Conservation (phyloP, 2,329 filamentous ascomycete genomes). For the Penicillium sp. region DNA sequence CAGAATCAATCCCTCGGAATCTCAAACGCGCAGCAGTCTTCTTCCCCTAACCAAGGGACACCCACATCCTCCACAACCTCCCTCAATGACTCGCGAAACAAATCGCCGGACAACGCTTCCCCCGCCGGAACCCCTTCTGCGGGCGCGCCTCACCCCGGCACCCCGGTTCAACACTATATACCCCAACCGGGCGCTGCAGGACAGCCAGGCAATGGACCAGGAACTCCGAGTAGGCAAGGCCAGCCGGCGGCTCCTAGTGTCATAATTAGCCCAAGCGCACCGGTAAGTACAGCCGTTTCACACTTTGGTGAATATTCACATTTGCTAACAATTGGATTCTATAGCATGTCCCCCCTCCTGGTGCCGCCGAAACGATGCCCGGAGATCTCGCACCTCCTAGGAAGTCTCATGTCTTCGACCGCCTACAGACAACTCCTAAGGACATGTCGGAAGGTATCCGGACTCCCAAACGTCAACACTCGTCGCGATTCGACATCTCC, state of each 20-base stretch:
- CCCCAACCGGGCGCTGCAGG: constrained; percentile 29
- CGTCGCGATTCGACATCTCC: constrained; percentile 94
- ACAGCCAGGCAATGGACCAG: constrained; percentile 44
- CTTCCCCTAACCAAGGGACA: constrained; percentile 57
- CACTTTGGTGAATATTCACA: not conserved
- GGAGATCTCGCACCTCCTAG: constrained; percentile 92
- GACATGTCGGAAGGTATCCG: constrained; percentile 91
- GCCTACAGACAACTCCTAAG: constrained; percentile 85
- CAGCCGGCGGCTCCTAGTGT: constrained; percentile 69
- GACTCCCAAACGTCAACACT: constrained; percentile 93
- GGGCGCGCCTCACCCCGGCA: constrained; percentile 24
- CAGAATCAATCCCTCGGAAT: constrained; percentile 53
- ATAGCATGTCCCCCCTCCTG: constrained; percentile 83
- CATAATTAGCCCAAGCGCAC: constrained; percentile 86
- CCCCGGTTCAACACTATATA: constrained; percentile 33
- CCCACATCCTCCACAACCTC: constrained; percentile 84
- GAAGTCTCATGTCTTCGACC: constrained; percentile 81
- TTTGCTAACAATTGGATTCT: constrained; percentile 7
- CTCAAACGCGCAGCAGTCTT: constrained; percentile 47
- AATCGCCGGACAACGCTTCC: constrained; percentile 47
- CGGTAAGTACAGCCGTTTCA: constrained; percentile 51
- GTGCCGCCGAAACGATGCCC: constrained; percentile 93
- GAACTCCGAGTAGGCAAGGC: constrained; percentile 56
- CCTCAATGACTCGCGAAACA: constrained; percentile 75
- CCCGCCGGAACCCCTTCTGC: constrained; percentile 23